Conservation (phyloP, 2,329 filamentous ascomycete genomes). For the Biscogniauxia mediterranea region DNA sequence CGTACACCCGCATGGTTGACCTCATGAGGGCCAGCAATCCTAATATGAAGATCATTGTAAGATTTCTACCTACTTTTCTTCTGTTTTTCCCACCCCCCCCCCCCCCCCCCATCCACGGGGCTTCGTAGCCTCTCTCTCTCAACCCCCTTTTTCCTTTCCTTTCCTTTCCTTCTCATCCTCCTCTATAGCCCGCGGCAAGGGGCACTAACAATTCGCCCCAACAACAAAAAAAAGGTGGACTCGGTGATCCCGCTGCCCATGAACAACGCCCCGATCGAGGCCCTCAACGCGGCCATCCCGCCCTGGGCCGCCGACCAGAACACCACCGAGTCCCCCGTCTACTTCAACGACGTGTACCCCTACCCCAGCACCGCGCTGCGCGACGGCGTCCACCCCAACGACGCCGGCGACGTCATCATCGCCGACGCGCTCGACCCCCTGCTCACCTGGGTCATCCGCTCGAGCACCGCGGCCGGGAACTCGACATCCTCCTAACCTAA, state of each 20-base stretch:
- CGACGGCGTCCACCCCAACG: slow-evolving; percentile 42
- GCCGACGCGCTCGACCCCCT: slow-evolving; percentile 33
- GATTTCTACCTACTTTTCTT: slow-evolving; percentile 7
- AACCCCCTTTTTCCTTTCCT: not conserved
- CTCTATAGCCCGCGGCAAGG: no score
- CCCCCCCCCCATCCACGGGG: no score
- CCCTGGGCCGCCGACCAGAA: slow-evolving; percentile 37
- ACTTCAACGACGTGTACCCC: slow-evolving; percentile 38
- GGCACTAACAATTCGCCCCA: no score
- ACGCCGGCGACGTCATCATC: slow-evolving; percentile 35
- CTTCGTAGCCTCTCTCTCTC: not conserved
- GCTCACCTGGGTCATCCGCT: slow-evolving; percentile 33
- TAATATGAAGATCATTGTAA: slow-evolving; percentile 41
- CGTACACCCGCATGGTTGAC: slow-evolving; percentile 40
- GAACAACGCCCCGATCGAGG: slow-evolving; percentile 28
- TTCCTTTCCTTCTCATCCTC: not conserved
- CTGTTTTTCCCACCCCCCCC: not conserved
- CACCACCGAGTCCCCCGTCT: slow-evolving; percentile 38
- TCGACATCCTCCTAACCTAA: no score
- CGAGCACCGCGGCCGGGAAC: not conserved
- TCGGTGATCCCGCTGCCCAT: slow-evolving; percentile 38
- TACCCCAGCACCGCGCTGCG: slow-evolving; percentile 31
- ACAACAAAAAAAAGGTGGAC: slow-evolving; percentile 32
- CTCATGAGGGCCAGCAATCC: slow-evolving; percentile 38
- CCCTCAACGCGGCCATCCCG: slow-evolving; percentile 38